Percentiles rank a stretch among this genome's conserved stretches.
These are phyloP conservation scores for Phaeosphaeria sp. DNA, from an alignment of 2,329 filamentous ascomycete species.

Conservation along the genomic window DNA sequence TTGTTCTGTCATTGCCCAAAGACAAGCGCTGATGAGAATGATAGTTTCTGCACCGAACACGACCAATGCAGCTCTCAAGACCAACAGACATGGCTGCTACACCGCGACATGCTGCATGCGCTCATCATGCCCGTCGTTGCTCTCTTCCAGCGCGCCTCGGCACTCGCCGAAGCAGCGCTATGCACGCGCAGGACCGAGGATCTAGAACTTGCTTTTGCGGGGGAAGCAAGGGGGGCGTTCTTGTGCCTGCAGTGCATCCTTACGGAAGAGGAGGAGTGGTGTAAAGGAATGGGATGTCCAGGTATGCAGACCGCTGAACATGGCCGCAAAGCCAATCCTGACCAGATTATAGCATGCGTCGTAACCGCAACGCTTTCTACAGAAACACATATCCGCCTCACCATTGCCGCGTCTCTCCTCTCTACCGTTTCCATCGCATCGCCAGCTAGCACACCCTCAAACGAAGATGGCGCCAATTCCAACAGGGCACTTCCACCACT, in stretches of 20 bases:
- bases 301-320: constrained; percentile 21
- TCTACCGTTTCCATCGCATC: constrained; percentile 39
- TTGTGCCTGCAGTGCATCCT: constrained; percentile 66
- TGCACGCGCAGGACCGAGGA: constrained; percentile 58
- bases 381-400: constrained; percentile 55
- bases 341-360: constrained; percentile 47
- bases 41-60: constrained; percentile 55
- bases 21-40: constrained; percentile 6
- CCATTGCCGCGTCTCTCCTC: constrained; percentile 56
- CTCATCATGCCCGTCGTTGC: constrained; percentile 64
- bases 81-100: constrained; percentile 55
- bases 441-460: constrained; percentile 17
- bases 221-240: constrained; percentile 63
- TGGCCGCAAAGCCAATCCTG: constrained; percentile 6
- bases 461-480: constrained; percentile 14
- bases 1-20: constrained; percentile 6
- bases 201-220: constrained; percentile 63
- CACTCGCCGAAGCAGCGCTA: constrained; percentile 58
- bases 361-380: constrained; percentile 53
- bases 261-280: constrained; percentile 64
- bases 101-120: constrained; percentile 66
- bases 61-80: constrained; percentile 37
- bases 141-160: constrained; percentile 62
- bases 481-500: constrained; percentile 35
- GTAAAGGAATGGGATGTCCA: constrained; percentile 62